These are phyloP conservation scores for Pestalotiopsis sp. DNA, from an alignment of 2,329 filamentous ascomycete species.

Conservation along the genomic window DNA sequence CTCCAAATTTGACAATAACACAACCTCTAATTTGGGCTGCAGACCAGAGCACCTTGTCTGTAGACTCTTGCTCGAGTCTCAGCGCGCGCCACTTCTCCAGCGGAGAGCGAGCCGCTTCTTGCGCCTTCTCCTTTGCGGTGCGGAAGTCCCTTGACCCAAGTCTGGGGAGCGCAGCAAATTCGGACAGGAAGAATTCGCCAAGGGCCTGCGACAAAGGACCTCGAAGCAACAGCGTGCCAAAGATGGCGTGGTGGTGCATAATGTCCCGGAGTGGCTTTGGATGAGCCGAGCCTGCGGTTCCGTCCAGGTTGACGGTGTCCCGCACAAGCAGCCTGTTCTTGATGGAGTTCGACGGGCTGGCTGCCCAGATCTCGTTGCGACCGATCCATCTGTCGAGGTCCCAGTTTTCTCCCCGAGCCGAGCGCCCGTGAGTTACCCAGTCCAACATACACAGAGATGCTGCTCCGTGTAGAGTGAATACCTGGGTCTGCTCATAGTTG, in stretches of 20 bases:
- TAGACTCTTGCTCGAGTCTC: constrained; percentile 59
- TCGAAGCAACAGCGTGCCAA: constrained; percentile 82
- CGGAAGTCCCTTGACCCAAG: constrained; percentile 81
- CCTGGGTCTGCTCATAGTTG: constrained; percentile 81
- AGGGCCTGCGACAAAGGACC: constrained; percentile 69
- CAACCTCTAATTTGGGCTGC: constrained; percentile 79
- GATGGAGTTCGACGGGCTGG: constrained; percentile 29
- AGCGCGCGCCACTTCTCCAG: constrained; percentile 53
- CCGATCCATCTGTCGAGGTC: constrained; percentile 76
- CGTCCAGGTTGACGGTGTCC: constrained; percentile 77
- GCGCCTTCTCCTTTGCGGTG: constrained; percentile 48
- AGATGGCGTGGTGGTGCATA: constrained; percentile 74
- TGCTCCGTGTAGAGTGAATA: constrained; percentile 61
- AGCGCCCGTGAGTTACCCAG: constrained; percentile 90
- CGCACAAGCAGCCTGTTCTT: constrained; percentile 70
- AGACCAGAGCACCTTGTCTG: constrained; percentile 72
- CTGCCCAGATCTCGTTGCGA: constrained; percentile 81
- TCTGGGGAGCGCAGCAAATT: constrained; percentile 77
- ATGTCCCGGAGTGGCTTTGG: constrained; percentile 51
- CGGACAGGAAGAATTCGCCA: constrained; percentile 72
- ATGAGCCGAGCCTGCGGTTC: constrained; percentile 41
- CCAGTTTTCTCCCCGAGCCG: constrained; percentile 87
- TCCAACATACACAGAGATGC: constrained; percentile 80
- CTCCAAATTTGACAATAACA: constrained; percentile 88
- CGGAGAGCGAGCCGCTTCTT: constrained; percentile 36